Evolutionary conservation across 805 yeast genomes (phyloP).

Genomic region (Pichia cabralensis): DNA sequence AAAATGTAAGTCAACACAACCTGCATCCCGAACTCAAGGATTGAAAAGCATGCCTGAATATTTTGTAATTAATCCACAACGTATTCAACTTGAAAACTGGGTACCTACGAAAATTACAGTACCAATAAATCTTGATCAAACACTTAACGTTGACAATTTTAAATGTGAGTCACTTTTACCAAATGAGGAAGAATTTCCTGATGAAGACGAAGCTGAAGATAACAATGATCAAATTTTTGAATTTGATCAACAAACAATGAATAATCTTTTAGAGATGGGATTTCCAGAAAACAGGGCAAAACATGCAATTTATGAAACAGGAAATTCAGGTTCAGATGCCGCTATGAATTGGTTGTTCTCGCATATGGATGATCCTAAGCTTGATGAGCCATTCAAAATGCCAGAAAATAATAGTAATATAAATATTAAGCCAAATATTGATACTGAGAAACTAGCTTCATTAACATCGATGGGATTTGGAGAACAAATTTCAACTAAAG

Average conservation of each 20-base stretch:
- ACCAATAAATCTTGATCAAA: conserved; percentile 43
- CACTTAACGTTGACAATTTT: conserved; percentile 35
- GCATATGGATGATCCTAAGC: conserved; percentile 76
- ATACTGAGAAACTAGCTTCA: conserved; percentile 32
- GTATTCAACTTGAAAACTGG: conserved; percentile 85
- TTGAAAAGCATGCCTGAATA: conserved; percentile 62
- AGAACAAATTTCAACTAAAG: conserved; percentile 55
- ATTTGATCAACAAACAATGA: conserved; percentile 48
- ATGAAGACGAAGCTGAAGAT: conserved; percentile 21
- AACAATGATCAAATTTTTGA: conserved; percentile 6
- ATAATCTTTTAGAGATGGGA: conserved; percentile 72
- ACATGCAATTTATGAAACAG: conserved; percentile 65
- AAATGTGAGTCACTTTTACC: conserved; percentile 32
- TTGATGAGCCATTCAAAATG: conserved; percentile 51
- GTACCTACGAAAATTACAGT: conserved; percentile 74
- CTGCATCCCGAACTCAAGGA: conserved; percentile 34
- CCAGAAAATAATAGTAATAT: conserved; percentile 13
- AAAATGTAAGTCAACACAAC: conserved; percentile 31
- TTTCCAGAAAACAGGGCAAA: conserved; percentile 58
- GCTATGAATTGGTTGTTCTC: conserved; percentile 89
- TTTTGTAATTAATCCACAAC: conserved; percentile 61
- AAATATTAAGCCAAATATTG: conserved; percentile 2
- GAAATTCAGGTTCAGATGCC: conserved; percentile 50
- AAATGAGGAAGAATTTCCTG: conserved; percentile 31
- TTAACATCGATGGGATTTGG: conserved; percentile 74